Conservation (phyloP, 2,329 filamentous ascomycete species). For the Fusarium nanum region DNA sequence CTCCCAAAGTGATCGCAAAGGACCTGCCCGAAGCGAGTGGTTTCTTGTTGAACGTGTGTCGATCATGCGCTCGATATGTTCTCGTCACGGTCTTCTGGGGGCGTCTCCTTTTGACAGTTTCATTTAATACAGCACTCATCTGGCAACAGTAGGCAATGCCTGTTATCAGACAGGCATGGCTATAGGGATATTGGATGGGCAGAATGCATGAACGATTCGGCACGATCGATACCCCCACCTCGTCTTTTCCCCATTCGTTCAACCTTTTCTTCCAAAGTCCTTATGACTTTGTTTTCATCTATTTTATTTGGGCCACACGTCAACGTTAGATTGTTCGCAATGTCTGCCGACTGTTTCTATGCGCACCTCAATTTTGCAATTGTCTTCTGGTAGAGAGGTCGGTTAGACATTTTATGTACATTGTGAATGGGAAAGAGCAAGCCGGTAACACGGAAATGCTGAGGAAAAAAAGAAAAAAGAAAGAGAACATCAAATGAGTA, state of each 20-base stretch:
- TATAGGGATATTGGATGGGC: conserved; percentile 52
- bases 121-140: conserved; percentile 53
- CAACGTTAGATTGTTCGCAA: conserved; percentile 23
- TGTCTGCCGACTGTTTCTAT: conserved; percentile 41
- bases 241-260: conserved; percentile 38
- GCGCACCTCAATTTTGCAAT: conserved; percentile 36
- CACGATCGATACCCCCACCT: conserved; percentile 59
- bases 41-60: conserved; percentile 24
- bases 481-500: conserved; percentile 10
- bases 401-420: conserved; percentile 16
- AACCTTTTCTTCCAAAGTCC: conserved; percentile 35
- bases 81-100: conserved; percentile 29
- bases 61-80: conserved; percentile 24
- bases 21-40: conserved; percentile 5
- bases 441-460: conserved; percentile 27
- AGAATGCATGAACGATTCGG: conserved; percentile 60
- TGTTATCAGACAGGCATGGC: conserved; percentile 36
- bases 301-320: conserved; percentile 35
- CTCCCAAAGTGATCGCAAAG: conserved; percentile 11
- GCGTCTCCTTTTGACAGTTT: conserved; percentile 29
- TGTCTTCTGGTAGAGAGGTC: conserved; percentile 7
- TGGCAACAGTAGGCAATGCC: conserved; percentile 54
- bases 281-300: conserved; percentile 35
- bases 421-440: conserved; percentile 21
- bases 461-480: conserved; percentile 23